Base-by-base conservation (phyloP, 2,329 filamentous ascomycete genomes). In the Colletotrichum neosansevieriae region DNA sequence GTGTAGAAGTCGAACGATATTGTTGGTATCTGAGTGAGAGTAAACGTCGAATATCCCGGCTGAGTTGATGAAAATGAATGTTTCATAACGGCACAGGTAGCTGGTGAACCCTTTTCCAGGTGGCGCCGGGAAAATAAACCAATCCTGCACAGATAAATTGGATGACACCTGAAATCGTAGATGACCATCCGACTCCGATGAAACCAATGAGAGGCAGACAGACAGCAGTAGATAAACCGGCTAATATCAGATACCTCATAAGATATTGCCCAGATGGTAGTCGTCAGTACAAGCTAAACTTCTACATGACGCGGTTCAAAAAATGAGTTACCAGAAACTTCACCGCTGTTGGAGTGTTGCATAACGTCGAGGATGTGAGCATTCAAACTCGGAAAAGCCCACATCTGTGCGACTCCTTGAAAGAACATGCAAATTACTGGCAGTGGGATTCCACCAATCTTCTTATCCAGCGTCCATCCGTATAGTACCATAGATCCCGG, bases 131-230 rank as follows among this genome's bases (percentile, higher is more conserved):
- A 0, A 56, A 32, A 11, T 54, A 61, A 66, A 56, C 49, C 1
- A 66, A 21, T 10, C 21, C 49, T 1, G 57, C 63, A 21, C 57
- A 61, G 1, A 50, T 40, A 9, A 61, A 42, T 24, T 66, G 40
- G 12, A 61, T 61, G 7, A 19, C 32, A 4, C 40, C 74, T 11
- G 79, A 81, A 65, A 94, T 90, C 1, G 92, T 94, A 51, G 86
- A 90, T 76, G 94, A 94, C 91, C 92, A 94, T 0, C 93, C 93
- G 0, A 95, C 89, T 2, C 93, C 93, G 61, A 95, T 91, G 32
- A 78, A 80, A 66, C 94, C 82, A 12, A 94, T 85, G 0, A 90
- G 90, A 0, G 93, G 93, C 63, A 95, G 81, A 63, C 92, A 92
- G 1, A 89, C 87, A 0, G 91, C 92, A 3, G 89, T 92, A 0